phyloP scores from a whole-genome alignment of 192 early-diverging fungal species.

The Linnemannia hyalina region DNA sequence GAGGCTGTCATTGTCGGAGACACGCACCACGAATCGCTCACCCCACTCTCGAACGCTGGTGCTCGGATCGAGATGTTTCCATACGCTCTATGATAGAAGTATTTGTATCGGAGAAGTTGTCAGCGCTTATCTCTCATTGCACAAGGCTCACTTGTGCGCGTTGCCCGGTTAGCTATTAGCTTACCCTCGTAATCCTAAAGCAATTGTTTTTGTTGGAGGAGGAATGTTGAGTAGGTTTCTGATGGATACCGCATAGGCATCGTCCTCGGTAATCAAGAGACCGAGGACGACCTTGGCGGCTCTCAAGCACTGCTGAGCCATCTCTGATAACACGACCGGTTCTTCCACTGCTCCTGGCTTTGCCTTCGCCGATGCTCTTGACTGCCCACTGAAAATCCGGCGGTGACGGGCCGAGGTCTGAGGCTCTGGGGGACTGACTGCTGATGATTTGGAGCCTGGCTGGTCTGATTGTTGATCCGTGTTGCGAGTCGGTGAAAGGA shows the following conservation, averaged over 20 bases:
- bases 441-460: neutral
- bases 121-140: neutral
- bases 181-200: slow-evolving; percentile 72
- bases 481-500: slow-evolving; percentile 15
- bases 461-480: slow-evolving; percentile 10
- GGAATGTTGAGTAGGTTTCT: slow-evolving; percentile 42
- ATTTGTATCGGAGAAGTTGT: too few species aligned
- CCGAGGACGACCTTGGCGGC: slow-evolving; percentile 32
- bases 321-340: slow-evolving; percentile 14
- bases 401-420: neutral
- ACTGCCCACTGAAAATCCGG: slow-evolving; percentile 15
- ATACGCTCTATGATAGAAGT: slow-evolving; percentile 62
- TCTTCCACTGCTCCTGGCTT: neutral
- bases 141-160: neutral
- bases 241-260: slow-evolving; percentile 36
- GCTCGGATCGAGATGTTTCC: slow-evolving; percentile 75
- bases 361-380: neutral
- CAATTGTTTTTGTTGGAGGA: slow-evolving; percentile 13
- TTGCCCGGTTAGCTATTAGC: neutral
- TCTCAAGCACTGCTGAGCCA: slow-evolving; percentile 23
- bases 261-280: slow-evolving; percentile 32
- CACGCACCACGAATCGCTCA: slow-evolving; percentile 65
- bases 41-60: slow-evolving; percentile 45
- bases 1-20: slow-evolving; percentile 76
- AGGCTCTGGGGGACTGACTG: neutral